Base-by-base conservation (phyloP, 192 early-diverging fungal genomes). In the Funneliformis geosporum region DNA sequence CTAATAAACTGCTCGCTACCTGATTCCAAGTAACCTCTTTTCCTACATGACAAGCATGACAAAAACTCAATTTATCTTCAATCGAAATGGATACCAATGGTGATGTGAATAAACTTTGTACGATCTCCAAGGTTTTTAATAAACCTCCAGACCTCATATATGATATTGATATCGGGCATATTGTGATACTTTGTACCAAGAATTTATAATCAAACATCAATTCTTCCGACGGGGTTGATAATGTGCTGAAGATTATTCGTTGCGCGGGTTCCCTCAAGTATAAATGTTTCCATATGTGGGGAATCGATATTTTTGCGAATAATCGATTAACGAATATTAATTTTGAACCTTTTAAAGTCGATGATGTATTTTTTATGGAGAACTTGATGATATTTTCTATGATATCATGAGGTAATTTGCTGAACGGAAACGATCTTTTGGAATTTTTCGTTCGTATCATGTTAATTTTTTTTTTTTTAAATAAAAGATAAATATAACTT, bases 161-260 rank as follows among this genome's bases (percentile, higher is more conserved):
- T n/a, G 77, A 79, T 28, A 79, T 79, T 38, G 77, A 79, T 14
- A 79, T 42, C n/a, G 77, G 77, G 70, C 66, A 79, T 38, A 79
- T 70, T 11, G 44, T 79, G n/a, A 79, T 23, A 6, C 47, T 79
- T 60, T 28, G 43, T 60, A 79, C 46, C 27, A 79, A 25, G 4
- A 7, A 27, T 39, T 25, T 8, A 60, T 79, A 79, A 66, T 79
- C 42, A 60, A 70, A 79, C 67, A 69, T 70, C 27, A 78, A 47
- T 60, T 79, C 38, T 5, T 25, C 8, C 9, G 55, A 11, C 6
- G 67, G 11, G 4, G 28, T 59, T 70, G n/a, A 33, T 39, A 79
- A 79, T 33, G n/a, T 50, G 6, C 18, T 28, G 4, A 69, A 79
- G 6, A 70, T 68, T 25, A 25, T 79, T 40, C 60, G 38, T 50